phyloP scores from a whole-genome alignment of 169 alveolate genomes.

The Pseudocohnilembus persalinus region DNA sequence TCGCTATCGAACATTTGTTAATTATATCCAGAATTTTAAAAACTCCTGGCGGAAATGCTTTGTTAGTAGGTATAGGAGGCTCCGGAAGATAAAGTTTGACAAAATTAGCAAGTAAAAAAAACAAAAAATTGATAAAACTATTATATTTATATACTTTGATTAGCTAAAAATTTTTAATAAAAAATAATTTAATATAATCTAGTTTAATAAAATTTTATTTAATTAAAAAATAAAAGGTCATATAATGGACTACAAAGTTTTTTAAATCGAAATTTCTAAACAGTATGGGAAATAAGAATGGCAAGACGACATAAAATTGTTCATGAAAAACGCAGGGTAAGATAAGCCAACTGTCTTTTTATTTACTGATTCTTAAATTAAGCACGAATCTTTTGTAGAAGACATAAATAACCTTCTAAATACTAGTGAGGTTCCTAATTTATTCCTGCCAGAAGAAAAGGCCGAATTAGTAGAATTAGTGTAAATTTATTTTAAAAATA shows the following conservation, averaged over 20 bases:
- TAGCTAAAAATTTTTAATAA: too few relatives aligned
- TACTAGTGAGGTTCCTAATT: constrained; percentile 86
- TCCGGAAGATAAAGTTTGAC: constrained; percentile 85
- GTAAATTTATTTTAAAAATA: neutral
- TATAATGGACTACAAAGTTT: constrained; percentile 82
- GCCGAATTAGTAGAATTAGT: constrained; percentile 78
- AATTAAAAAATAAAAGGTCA: constrained; percentile 24
- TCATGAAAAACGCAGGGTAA: constrained; percentile 77
- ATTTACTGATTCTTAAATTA: constrained; percentile 79
- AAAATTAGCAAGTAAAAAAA: constrained; percentile 65
- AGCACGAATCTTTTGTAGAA: constrained; percentile 73
- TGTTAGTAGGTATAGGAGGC: constrained; percentile 92
- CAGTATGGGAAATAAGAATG: constrained; percentile 85
- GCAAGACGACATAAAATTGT: constrained; percentile 84
- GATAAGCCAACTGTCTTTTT: constrained; percentile 72
- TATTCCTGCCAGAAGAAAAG: constrained; percentile 80
- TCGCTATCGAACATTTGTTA: constrained; percentile 89
- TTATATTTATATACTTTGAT: too few relatives aligned
- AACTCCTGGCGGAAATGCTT: constrained; percentile 91
- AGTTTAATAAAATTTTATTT: too few relatives aligned
- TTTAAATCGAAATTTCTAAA: constrained; percentile 89
- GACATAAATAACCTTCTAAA: constrained; percentile 82
- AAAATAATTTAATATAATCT: too few relatives aligned
- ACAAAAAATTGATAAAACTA: too few relatives aligned
- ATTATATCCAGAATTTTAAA: constrained; percentile 87